Percentiles rank a stretch among this genome's conserved stretches.
phyloP scores from a whole-genome alignment of 2,329 filamentous ascomycete genomes.

The Sporothrix protearum region DNA sequence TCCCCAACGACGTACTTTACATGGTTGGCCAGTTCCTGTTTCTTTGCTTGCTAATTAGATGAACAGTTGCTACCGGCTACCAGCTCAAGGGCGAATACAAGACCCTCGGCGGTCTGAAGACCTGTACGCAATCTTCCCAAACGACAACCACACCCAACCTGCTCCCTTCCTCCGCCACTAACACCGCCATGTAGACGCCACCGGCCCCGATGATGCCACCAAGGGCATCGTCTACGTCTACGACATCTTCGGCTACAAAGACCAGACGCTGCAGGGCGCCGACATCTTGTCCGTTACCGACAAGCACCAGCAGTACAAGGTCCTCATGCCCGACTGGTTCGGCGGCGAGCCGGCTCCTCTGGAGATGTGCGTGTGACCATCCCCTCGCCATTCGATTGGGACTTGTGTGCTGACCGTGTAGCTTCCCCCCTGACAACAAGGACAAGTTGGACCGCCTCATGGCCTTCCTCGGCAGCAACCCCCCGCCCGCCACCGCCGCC shows the following conservation, averaged over 20 bases:
- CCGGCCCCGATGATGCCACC: constrained; percentile 44
- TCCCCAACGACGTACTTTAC: neutral
- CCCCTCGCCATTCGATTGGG: too few relatives aligned
- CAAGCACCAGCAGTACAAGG: constrained; percentile 65
- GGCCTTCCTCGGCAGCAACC: constrained; percentile 54
- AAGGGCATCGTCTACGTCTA: constrained; percentile 61
- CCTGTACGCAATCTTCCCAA: constrained; percentile 38
- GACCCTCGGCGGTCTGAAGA: constrained; percentile 44
- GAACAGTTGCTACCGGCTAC: constrained; percentile 41
- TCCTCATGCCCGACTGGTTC: constrained; percentile 93
- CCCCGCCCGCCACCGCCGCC: constrained; percentile 46
- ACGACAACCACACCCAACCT: neutral
- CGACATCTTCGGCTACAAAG: constrained; percentile 69
- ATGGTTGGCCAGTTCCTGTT: too few relatives aligned
- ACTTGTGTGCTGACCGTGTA: constrained; percentile 27
- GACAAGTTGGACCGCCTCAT: constrained; percentile 60
- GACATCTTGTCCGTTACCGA: constrained; percentile 60
- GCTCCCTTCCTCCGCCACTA: neutral
- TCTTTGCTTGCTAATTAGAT: neutral
- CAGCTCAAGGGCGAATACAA: constrained; percentile 45
- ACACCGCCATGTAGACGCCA: constrained; percentile 40
- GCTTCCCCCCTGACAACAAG: constrained; percentile 60
- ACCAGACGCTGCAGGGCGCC: constrained; percentile 66
- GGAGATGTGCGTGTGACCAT: constrained; percentile 44
- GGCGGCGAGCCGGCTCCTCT: constrained; percentile 63